Evolutionary conservation across 2,329 filamentous ascomycete genomes (phyloP).

Genomic region (Epichloe festucae): DNA sequence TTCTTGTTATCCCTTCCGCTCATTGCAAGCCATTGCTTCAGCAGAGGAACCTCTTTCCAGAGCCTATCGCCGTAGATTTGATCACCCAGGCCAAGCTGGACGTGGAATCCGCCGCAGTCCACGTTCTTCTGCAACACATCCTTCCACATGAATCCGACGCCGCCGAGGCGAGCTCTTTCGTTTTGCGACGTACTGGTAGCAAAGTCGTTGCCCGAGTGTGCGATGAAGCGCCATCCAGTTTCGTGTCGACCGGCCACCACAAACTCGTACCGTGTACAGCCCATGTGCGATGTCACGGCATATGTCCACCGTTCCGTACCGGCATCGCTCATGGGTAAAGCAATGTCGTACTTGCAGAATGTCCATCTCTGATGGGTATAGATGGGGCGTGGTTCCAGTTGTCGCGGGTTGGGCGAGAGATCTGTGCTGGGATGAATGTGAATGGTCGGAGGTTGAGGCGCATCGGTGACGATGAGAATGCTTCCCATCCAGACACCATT

Average conservation of each 20-base stretch:
- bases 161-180: slow-evolving; percentile 74
- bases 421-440: slow-evolving; percentile 87
- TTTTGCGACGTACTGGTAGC: slow-evolving; percentile 74
- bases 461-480: slow-evolving; percentile 84
- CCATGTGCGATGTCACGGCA: slow-evolving; percentile 89
- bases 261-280: slow-evolving; percentile 97
- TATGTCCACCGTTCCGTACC: slow-evolving; percentile 88
- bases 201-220: slow-evolving; percentile 94
- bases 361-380: slow-evolving; percentile 86
- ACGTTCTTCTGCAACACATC: slow-evolving; percentile 95
- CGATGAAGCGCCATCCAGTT: slow-evolving; percentile 88
- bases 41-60: slow-evolving; percentile 87
- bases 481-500: slow-evolving; percentile 84
- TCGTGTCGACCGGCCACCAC: slow-evolving; percentile 83
- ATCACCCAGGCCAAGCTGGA: slow-evolving; percentile 80
- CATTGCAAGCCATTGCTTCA: slow-evolving; percentile 91
- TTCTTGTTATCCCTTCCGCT: slow-evolving; percentile 88
- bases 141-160: slow-evolving; percentile 96
- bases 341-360: slow-evolving; percentile 90
- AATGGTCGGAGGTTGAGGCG: slow-evolving; percentile 84
- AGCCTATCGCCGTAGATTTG: slow-evolving; percentile 92
- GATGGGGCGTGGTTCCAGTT: slow-evolving; percentile 71
- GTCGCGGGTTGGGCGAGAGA: slow-evolving; percentile 81
- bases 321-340: slow-evolving; percentile 77
- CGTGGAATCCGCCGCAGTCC: slow-evolving; percentile 91